These are phyloP conservation scores for Carex arenaria DNA, from an alignment of 202 grass and related monocot genomes.

Conservation along the genomic window DNA sequence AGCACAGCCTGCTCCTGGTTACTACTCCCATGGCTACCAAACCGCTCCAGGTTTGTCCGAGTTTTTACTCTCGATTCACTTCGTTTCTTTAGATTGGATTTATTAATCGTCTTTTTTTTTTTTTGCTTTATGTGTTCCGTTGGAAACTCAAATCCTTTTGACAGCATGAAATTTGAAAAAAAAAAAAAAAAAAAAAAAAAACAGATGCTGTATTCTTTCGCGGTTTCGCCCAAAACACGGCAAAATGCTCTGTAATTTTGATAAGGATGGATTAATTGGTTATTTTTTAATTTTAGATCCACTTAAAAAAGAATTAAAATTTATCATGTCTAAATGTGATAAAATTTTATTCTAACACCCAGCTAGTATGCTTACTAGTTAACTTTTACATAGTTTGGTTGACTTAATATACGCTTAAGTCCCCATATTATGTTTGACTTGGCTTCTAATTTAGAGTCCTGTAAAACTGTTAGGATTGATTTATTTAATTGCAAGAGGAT, in stretches of 20 bases:
- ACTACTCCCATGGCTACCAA: constrained; percentile 21
- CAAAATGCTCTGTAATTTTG: neutral
- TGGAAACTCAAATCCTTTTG: neutral
- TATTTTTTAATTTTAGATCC: neutral
- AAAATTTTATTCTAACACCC: neutral
- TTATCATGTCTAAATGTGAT: too few species aligned
- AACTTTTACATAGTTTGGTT: constrained; percentile 1
- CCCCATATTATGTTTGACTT: neutral
- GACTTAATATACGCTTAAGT: neutral
- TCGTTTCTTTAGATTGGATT: neutral
- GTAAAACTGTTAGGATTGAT: neutral
- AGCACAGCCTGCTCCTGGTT: constrained; percentile 12
- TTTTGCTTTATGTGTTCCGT: neutral
- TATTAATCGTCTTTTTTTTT: neutral
- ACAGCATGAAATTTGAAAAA: neutral
- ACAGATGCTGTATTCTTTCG: neutral
- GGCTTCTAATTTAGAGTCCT: neutral
- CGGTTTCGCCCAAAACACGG: neutral
- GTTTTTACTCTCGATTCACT: too few species aligned
- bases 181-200: neutral
- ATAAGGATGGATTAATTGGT: neutral
- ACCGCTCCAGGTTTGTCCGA: constrained; percentile 25
- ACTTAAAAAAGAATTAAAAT: neutral
- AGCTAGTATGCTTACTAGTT: neutral
- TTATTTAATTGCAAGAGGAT: neutral